phyloP scores from a whole-genome alignment of 768 basidiomycete genomes.

The Agaricus sinodeliciosus region DNA sequence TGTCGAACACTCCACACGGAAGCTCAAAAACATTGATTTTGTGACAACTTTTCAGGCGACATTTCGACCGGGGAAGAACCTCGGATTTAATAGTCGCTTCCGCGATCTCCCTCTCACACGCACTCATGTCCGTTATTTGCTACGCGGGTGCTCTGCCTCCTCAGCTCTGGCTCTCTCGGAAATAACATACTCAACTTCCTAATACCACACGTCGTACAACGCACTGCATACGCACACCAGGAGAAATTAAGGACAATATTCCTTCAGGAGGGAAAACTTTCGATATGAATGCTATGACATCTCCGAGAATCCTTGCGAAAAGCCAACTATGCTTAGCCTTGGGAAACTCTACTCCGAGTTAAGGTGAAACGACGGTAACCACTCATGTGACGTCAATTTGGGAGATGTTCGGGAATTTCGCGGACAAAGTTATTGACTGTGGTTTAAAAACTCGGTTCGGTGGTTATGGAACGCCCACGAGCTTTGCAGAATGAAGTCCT shows the following conservation, averaged over 20 bases:
- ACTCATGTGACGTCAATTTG: constrained; percentile 5
- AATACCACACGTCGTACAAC: not conserved
- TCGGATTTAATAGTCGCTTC: constrained; percentile 1
- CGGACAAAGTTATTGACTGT: constrained; percentile 4
- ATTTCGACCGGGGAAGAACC: not conserved
- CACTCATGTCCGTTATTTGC: not conserved
- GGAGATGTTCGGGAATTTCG: constrained; percentile 8
- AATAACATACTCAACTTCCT: not conserved
- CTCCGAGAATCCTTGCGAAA: not conserved
- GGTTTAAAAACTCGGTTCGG: constrained; percentile 2
- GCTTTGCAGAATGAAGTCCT: constrained; percentile 13
- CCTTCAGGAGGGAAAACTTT: not conserved
- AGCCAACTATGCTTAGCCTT: not conserved
- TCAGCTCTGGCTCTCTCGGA: no score
- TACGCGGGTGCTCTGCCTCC: not conserved
- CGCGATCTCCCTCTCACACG: not conserved
- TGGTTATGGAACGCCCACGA: not conserved
- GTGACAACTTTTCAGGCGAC: not conserved
- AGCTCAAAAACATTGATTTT: not conserved
- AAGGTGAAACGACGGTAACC: not conserved
- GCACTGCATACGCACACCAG: not conserved
- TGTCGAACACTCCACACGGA: not conserved
- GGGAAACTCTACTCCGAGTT: not conserved
- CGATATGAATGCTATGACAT: not conserved
- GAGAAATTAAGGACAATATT: constrained; percentile 1